phyloP scores from a whole-genome alignment of 2,329 filamentous ascomycete genomes.

The Chalaropsis ovoidea region DNA sequence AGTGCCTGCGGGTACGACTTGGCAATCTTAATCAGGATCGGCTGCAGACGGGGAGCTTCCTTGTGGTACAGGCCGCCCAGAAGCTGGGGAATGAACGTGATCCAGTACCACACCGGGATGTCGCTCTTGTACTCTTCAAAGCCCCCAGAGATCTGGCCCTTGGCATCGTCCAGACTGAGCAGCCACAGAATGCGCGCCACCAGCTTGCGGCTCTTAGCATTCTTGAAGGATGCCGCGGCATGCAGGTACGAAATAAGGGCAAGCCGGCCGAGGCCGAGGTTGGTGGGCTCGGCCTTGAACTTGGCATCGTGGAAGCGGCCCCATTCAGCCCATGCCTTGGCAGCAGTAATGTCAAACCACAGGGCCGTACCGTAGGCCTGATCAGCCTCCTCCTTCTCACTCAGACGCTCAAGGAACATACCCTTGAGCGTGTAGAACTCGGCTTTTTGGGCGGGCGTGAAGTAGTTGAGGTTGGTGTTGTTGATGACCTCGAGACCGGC shows the following conservation, averaged over 20 bases:
- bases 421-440: constrained; percentile 99
- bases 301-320: constrained; percentile 94
- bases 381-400: constrained; percentile 82
- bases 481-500: constrained; percentile 97
- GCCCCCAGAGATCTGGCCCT: constrained; percentile 69
- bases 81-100: constrained; percentile 95
- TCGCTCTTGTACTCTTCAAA: constrained; percentile 98
- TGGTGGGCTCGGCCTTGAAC: constrained; percentile 80
- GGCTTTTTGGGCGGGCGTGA: constrained; percentile 88
- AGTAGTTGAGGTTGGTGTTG: constrained; percentile 98
- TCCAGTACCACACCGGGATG: constrained; percentile 98
- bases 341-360: constrained; percentile 88
- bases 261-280: constrained; percentile 75
- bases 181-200: constrained; percentile 92
- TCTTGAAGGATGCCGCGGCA: constrained; percentile 93
- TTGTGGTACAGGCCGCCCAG: constrained; percentile 84
- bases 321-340: constrained; percentile 99
- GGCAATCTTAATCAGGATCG: constrained; percentile 82
- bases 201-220: constrained; percentile 86
- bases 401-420: constrained; percentile 95
- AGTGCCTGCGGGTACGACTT: constrained; percentile 92
- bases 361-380: constrained; percentile 89
- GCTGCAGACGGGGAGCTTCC: constrained; percentile 77
- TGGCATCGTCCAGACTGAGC: constrained; percentile 81
- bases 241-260: constrained; percentile 94